Evolutionary conservation across 805 yeast species (phyloP), one percentile per base, ranked within the genome.

Genomic region (Ogataea naganishii): DNA sequence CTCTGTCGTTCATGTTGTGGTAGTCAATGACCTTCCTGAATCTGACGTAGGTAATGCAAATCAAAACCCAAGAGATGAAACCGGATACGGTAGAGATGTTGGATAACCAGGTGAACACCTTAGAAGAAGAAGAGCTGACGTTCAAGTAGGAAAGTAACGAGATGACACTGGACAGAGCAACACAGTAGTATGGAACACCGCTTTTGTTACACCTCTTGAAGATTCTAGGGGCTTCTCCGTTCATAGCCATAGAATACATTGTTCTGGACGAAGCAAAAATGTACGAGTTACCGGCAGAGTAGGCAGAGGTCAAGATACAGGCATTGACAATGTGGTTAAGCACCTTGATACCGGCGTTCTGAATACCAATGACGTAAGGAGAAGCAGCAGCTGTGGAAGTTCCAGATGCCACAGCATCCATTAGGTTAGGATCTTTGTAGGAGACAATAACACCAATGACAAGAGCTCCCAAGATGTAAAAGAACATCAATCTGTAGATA

Each of bases 311-410:
- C 17, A 66, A 43, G 20, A 85, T 79, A 47, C 80, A 75, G 3
- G 79, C 89, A 51, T 86, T 86, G 47, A 85, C 67, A 28, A 86
- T 72, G 41, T 79, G 81, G 33, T 84, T 88, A 39, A 85, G 60
- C 2, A 72, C 88, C 18, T 51, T 49, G 40, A 84, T 81, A 29
- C 71, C 64, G 12, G 84, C 81, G 41, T 66, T 68, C 45, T 72
- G 72, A 46, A 84, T 78, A 32, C 94, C 95, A 49, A 83, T 77
- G 31, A 83, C 89, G 46, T 81, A 85, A 20, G 95, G 95, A 11
- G 94, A 80, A 14, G 89, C 89, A 26, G 78, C 72, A 5, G 94
- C 92, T 38, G 75, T 72, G 10, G 60, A 42, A 10, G 51, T 37
- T 41, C 75, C 78, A 21, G 60, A 56, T n/a, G 58, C 62, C 41